These are phyloP conservation scores for Herpetomonas samuelpessoai DNA, from an alignment of 208 protist genomes.

Conservation along the genomic window DNA sequence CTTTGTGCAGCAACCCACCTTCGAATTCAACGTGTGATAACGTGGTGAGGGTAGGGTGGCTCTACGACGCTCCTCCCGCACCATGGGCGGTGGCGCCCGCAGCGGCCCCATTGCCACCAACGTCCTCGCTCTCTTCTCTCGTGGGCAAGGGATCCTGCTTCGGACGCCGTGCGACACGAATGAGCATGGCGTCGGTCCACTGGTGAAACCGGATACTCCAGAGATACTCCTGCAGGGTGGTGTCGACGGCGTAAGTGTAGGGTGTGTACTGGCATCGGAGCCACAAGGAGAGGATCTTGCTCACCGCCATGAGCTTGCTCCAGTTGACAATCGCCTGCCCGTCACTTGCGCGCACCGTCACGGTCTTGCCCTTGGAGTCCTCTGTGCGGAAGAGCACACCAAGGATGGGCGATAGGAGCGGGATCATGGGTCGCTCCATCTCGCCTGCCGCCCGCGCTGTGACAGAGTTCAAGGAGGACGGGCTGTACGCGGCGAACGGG, in stretches of 20 bases:
- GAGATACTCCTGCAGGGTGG: slow-evolving; percentile 45
- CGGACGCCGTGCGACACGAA: slow-evolving; percentile 22
- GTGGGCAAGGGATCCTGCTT: slow-evolving; percentile 7
- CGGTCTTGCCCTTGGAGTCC: slow-evolving; percentile 31
- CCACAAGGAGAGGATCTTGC: slow-evolving; percentile 49
- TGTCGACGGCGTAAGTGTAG: slow-evolving; percentile 43
- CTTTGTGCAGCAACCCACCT: no score
- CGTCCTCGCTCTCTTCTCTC: neutral
- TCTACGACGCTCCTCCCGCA: neutral
- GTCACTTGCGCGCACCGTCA: slow-evolving; percentile 29
- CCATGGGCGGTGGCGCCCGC: neutral
- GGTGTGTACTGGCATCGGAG: slow-evolving; percentile 56
- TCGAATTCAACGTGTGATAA: neutral
- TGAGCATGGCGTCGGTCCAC: slow-evolving; percentile 36
- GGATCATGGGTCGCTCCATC: slow-evolving; percentile 65
- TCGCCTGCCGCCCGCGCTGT: slow-evolving; percentile 37
- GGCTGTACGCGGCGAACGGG: slow-evolving; percentile 62
- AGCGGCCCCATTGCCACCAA: neutral
- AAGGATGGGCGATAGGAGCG: slow-evolving; percentile 50
- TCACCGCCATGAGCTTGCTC: slow-evolving; percentile 51
- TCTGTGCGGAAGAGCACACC: slow-evolving; percentile 45
- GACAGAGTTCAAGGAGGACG: slow-evolving; percentile 54
- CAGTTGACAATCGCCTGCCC: slow-evolving; percentile 54
- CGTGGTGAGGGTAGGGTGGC: neutral
- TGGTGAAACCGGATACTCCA: slow-evolving; percentile 43